Evolutionary conservation across 169 alveolate genomes (phyloP).

Genomic region (Theileria orientalis): DNA sequence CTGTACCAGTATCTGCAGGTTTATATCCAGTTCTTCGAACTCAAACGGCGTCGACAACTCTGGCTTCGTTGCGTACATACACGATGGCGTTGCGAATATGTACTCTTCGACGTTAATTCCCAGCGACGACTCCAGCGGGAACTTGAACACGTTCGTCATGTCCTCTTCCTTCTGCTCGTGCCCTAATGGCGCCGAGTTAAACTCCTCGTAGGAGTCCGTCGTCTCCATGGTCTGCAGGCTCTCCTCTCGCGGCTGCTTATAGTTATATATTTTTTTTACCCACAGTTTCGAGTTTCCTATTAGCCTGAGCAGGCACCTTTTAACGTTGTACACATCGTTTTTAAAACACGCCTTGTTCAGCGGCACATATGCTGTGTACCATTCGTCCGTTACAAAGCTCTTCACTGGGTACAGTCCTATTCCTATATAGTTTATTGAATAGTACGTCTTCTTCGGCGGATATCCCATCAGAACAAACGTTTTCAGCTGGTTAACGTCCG

Average conservation of each 20-base stretch:
- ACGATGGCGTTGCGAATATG: constrained; percentile 59
- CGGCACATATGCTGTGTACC: constrained; percentile 66
- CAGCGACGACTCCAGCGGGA: constrained; percentile 8
- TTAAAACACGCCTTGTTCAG: constrained; percentile 28
- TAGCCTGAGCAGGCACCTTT: constrained; percentile 20
- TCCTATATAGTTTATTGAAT: constrained; percentile 64
- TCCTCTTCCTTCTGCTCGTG: neutral
- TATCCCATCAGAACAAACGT: constrained; percentile 45
- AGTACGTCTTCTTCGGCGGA: constrained; percentile 44
- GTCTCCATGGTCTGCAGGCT: neutral
- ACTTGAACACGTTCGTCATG: constrained; percentile 6
- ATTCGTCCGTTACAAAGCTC: constrained; percentile 21
- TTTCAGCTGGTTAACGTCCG: constrained; percentile 23
- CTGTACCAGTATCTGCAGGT: constrained; percentile 44
- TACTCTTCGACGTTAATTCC: neutral
- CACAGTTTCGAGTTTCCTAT: constrained; percentile 21
- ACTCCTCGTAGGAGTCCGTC: neutral
- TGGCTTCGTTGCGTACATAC: constrained; percentile 60
- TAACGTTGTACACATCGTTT: constrained; percentile 29
- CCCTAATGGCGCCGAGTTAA: neutral
- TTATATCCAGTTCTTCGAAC: constrained; percentile 39
- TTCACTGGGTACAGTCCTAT: constrained; percentile 39
- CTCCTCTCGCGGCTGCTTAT: neutral
- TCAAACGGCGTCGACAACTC: constrained; percentile 42
- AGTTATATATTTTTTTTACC: neutral